Conservation (phyloP, 345 rosid genomes). For the Balakata baccata region DNA sequence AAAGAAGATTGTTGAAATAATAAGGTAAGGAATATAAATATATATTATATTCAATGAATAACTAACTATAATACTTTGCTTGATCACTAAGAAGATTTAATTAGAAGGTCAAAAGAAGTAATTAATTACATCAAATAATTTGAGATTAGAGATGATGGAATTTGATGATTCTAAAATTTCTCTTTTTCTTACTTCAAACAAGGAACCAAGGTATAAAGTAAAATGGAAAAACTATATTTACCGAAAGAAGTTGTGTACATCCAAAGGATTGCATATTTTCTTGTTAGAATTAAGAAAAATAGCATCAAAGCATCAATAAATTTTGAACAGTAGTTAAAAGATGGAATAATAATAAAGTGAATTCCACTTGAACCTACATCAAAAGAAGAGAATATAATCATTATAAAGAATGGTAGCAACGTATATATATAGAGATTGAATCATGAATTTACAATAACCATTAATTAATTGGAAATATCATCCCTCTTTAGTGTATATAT, state of each 20-base stretch:
- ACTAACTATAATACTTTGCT: constrained; percentile 11
- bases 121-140: not conserved
- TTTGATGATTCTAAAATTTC: constrained; percentile 1
- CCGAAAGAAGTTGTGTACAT: not conserved
- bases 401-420: constrained; percentile 32
- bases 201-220: constrained; percentile 13
- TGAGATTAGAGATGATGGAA: not conserved
- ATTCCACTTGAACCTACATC: constrained; percentile 37
- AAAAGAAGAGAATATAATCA: constrained; percentile 59
- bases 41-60: not conserved
- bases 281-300: constrained; percentile 4
- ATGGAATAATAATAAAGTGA: constrained; percentile 33
- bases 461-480: not conserved
- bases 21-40: constrained; percentile 1
- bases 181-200: constrained; percentile 6
- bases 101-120: constrained; percentile 14
- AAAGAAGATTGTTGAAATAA: not conserved
- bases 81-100: constrained; percentile 7
- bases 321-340: constrained; percentile 22
- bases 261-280: not conserved
- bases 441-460: constrained; percentile 17
- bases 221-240: constrained; percentile 1
- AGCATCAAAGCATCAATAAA: constrained; percentile 29
- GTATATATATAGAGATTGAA: constrained; percentile 18
- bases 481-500: not conserved